phyloP scores from a whole-genome alignment of 805 yeast genomes.

The Metschnikowia borealis region DNA sequence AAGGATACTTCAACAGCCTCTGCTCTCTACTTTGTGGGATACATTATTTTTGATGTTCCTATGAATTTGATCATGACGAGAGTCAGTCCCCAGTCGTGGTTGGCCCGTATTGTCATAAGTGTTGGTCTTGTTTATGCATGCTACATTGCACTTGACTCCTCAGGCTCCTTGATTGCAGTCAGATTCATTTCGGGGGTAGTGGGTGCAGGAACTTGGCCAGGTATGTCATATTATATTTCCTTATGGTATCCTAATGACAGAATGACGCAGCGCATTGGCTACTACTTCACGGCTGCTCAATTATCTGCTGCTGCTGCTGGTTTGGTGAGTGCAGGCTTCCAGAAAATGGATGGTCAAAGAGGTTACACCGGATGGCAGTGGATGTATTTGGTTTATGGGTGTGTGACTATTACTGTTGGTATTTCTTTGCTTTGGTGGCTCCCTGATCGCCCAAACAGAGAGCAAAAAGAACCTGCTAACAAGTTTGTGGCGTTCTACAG shows the following conservation, averaged over 20 bases:
- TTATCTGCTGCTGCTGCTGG: constrained; percentile 89
- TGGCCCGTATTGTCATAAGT: constrained; percentile 68
- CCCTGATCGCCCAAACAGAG: constrained; percentile 65
- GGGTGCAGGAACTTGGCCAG: constrained; percentile 91
- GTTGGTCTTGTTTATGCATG: constrained; percentile 79
- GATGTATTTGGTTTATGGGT: constrained; percentile 77
- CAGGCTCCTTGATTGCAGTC: constrained; percentile 62
- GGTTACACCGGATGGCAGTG: constrained; percentile 85
- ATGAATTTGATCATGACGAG: constrained; percentile 84
- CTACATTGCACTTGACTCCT: constrained; percentile 55
- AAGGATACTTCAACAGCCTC: constrained; percentile 69
- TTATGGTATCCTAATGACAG: constrained; percentile 82
- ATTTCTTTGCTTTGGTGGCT: constrained; percentile 73
- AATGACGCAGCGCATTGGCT: constrained; percentile 76
- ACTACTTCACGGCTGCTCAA: constrained; percentile 89
- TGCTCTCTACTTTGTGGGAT: constrained; percentile 79
- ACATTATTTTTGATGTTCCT: constrained; percentile 80
- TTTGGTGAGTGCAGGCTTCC: constrained; percentile 82
- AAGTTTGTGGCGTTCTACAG: constrained; percentile 20
- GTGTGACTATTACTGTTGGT: constrained; percentile 61
- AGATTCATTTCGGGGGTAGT: constrained; percentile 71
- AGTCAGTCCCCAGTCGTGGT: constrained; percentile 81
- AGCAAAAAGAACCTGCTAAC: constrained; percentile 11
- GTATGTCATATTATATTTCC: constrained; percentile 76
- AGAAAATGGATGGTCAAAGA: constrained; percentile 65